Percentiles rank a stretch among this genome's conserved stretches.
Conservation (phyloP, 1,139 yeast species). For the Spathaspora sp. region DNA sequence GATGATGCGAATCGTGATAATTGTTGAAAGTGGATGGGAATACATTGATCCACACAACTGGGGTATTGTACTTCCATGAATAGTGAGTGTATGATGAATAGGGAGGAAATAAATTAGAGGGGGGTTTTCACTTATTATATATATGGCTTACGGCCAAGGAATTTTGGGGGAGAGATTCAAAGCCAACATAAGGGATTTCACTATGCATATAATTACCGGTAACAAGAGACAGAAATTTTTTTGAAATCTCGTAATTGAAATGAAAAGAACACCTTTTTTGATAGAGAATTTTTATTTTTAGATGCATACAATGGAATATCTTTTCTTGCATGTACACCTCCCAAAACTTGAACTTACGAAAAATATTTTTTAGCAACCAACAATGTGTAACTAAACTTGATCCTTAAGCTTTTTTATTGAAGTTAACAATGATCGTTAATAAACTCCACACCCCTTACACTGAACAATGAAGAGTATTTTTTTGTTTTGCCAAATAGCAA, state of each 20-base stretch:
- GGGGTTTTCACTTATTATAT: neutral
- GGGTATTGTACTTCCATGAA: slow-evolving; percentile 1
- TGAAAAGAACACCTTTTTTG: neutral
- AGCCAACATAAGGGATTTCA: neutral
- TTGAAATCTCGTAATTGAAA: slow-evolving; percentile 1
- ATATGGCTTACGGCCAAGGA: neutral
- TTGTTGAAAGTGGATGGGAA: slow-evolving; percentile 8
- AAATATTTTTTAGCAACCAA: neutral
- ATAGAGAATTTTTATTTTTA: neutral
- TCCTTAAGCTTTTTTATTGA: neutral
- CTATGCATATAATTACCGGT: neutral
- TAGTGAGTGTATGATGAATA: neutral
- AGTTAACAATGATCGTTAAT: neutral
- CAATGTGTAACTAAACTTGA: neutral
- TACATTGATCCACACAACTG: slow-evolving; percentile 7
- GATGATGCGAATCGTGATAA: slow-evolving; percentile 1
- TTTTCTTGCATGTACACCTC: neutral
- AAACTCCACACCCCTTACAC: neutral
- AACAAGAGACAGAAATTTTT: neutral
- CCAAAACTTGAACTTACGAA: neutral
- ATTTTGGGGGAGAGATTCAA: neutral
- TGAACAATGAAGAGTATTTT: too few relatives aligned
- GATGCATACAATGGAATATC: neutral
- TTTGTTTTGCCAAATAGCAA: too few relatives aligned
- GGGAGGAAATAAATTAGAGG: neutral